Base-by-base conservation (phyloP, 495 filamentous ascomycete genomes). In the Penicillium lagena region DNA sequence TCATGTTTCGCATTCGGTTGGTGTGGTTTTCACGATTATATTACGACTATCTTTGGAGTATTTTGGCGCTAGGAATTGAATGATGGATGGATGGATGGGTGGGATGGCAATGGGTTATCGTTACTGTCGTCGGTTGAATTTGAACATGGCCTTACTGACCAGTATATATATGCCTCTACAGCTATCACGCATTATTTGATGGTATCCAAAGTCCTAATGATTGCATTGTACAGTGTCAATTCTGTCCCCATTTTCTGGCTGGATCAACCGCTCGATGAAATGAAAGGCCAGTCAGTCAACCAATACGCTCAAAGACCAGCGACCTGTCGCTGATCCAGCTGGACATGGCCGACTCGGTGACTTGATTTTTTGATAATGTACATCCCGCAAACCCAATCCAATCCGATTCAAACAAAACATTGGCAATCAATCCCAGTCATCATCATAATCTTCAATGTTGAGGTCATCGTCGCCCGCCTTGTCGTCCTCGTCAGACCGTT, bases 351-450 rank as follows among this genome's bases (percentile, higher is more conserved):
- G 22, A 22, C 22, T 22, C 22, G 22, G 22, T 22, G 22, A 22
- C 6, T 6, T 22, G 22, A 22, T 22, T 22, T 22, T 22, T 4
- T 22, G 22, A 51, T 56, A 52, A 52, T 52, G 35, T 58, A 54
- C 53, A 57, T 40, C 47, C 29, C 6, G 22, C 22, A 22, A 22
- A 3, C 22, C 2, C 22, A 22, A 6, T 22, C 22, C 22, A 17
- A 4, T 17, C 15, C 15, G 6, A 22, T 22, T 6, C 22, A 22
- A 22, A 22, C n/a, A 13, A 42, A 28, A 33, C 13, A 10, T 17
- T 46, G 17, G 33, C n/a, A 35, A 46, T 70, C 54, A 90, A 59
- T 90, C 85, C 86, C 86, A 93, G 57, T 89, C 87, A 47, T 86
- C 83, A 54, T 89, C 85, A 49, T 87, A 78, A 35, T 82, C 78